Evolutionary conservation across 192 early-diverging fungal species (phyloP).

Genomic region (Backusella psychrophila): DNA sequence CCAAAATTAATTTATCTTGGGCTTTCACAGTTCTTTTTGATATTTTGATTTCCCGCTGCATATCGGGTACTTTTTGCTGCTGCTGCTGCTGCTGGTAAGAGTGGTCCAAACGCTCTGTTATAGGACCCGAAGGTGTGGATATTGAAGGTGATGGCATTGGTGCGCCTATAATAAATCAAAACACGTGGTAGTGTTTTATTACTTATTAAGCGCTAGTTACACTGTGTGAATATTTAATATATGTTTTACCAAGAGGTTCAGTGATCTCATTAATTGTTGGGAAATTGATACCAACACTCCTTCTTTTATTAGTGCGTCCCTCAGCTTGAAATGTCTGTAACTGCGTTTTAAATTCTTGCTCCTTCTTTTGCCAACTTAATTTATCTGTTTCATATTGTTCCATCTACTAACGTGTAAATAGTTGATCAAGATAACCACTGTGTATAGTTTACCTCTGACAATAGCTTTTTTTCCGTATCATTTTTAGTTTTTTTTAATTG

Average conservation of each 20-base stretch:
- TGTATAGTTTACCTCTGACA: conserved; percentile 14
- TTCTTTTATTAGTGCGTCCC: conserved; percentile 29
- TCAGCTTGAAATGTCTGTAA: conserved; percentile 15
- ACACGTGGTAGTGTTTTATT: conserved; percentile 5
- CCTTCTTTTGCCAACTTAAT: conserved; percentile 39
- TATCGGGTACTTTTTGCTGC: neutral
- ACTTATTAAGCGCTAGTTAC: neutral
- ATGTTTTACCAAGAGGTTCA: neutral
- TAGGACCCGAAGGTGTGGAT: neutral
- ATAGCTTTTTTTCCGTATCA: conserved; percentile 41
- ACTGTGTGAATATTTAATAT: neutral
- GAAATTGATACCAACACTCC: conserved; percentile 22
- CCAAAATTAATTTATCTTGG: conserved; percentile 34
- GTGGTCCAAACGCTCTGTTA: neutral
- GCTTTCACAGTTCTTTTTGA: conserved; percentile 19
- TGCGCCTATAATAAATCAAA: neutral
- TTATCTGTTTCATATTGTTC: conserved; percentile 41
- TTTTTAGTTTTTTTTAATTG: conserved; percentile 31
- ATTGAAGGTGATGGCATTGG: conserved; percentile 10
- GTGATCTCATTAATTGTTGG: neutral
- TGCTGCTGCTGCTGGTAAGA: neutral
- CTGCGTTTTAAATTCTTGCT: conserved; percentile 33
- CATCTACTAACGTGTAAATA: conserved; percentile 10
- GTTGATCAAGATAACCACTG: neutral
- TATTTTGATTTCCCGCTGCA: neutral